phyloP scores from a whole-genome alignment of 164 flowering plant genomes.

The Pachysandra terminalis region DNA sequence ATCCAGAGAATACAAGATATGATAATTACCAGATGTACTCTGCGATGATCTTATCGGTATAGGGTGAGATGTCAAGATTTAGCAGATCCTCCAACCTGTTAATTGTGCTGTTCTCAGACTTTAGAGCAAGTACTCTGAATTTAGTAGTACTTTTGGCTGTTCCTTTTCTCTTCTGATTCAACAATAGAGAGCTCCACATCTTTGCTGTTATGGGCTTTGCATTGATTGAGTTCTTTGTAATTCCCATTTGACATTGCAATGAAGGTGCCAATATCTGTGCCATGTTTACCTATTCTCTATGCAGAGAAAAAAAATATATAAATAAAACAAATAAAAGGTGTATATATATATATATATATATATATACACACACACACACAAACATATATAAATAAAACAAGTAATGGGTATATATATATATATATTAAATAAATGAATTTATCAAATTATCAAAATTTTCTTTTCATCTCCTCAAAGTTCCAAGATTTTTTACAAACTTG shows the following conservation, averaged over 20 bases:
- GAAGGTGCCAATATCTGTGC: slow-evolving; percentile 90
- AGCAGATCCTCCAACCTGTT: slow-evolving; percentile 78
- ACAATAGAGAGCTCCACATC: slow-evolving; percentile 54
- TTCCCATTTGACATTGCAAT: slow-evolving; percentile 66
- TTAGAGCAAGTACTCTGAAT: slow-evolving; percentile 50
- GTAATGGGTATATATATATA: too few species aligned
- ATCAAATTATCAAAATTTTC: too few species aligned
- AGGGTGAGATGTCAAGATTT: slow-evolving; percentile 77
- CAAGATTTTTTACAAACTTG: too few species aligned
- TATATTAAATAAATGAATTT: too few species aligned
- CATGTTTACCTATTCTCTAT: slow-evolving; percentile 38
- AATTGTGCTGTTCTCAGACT: slow-evolving; percentile 52
- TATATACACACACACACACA: too few species aligned
- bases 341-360: too few species aligned
- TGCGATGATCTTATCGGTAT: slow-evolving; percentile 86
- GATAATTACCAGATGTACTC: slow-evolving; percentile 82
- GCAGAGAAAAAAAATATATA: background rate
- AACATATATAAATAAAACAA: too few species aligned
- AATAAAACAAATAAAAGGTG: background rate
- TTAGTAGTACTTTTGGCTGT: slow-evolving; percentile 40
- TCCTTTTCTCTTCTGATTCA: slow-evolving; percentile 52
- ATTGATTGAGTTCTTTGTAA: slow-evolving; percentile 33
- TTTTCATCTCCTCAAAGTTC: too few species aligned
- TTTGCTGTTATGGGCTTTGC: slow-evolving; percentile 51
- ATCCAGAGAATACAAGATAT: background rate